Evolutionary conservation across 805 yeast species (phyloP).

Genomic region (Wickerhamomyces xylosicus): DNA sequence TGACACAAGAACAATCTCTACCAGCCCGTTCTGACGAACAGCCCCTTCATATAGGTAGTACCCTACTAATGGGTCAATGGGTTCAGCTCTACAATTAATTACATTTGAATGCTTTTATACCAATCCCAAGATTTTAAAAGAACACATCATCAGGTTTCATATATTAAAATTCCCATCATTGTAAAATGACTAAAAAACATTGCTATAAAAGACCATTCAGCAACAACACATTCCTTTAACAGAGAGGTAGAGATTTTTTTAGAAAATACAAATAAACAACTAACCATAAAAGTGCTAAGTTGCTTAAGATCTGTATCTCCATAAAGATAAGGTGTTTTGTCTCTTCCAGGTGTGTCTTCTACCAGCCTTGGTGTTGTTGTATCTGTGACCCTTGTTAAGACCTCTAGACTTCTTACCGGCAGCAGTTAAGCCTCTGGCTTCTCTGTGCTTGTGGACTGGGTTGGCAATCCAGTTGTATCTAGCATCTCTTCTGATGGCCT

Average conservation of each 20-base stretch:
- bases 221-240: background rate
- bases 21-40: too few species aligned
- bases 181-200: too few species aligned
- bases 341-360: conserved; percentile 99
- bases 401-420: conserved; percentile 99
- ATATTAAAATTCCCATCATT: background rate
- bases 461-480: conserved; percentile 99
- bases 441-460: conserved; percentile 99
- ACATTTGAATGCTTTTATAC: too few species aligned
- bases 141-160: background rate
- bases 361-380: conserved; percentile 97
- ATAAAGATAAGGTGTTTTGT: conserved; percentile 95
- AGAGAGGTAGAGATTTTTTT: background rate
- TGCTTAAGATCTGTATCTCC: conserved; percentile 86
- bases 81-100: too few species aligned
- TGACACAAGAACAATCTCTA: too few species aligned
- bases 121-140: too few species aligned
- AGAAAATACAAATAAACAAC: background rate
- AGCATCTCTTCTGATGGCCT: conserved; percentile 97
- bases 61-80: too few species aligned
- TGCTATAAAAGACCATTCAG: background rate
- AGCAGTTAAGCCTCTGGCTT: conserved; percentile 96
- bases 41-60: too few species aligned
- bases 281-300: background rate
- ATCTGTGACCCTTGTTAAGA: conserved; percentile 99